phyloP scores from a whole-genome alignment of 2,329 filamentous ascomycete species.

The Acrodontium crateriforme region DNA sequence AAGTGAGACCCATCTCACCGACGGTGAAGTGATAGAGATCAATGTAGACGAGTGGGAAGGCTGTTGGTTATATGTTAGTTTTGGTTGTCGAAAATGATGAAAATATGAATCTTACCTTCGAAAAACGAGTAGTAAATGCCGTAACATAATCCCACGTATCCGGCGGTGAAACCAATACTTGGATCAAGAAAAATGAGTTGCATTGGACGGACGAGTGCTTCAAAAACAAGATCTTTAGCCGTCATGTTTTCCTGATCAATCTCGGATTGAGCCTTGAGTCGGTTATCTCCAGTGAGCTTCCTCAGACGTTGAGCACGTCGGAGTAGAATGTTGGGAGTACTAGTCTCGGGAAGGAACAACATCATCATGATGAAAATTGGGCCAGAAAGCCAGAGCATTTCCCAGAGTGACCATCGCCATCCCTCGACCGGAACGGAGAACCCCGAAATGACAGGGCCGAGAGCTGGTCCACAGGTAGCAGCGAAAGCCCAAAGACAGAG shows the following conservation, averaged over 20 bases:
- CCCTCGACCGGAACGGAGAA: slow-evolving; percentile 43
- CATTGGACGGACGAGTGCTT: slow-evolving; percentile 38
- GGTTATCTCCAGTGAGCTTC: slow-evolving; percentile 41
- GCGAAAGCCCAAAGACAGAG: slow-evolving; percentile 32
- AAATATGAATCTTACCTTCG: too few relatives aligned
- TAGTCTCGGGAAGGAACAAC: slow-evolving; percentile 48
- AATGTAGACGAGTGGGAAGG: slow-evolving; percentile 29
- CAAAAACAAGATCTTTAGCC: slow-evolving; percentile 32
- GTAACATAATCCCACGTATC: slow-evolving; percentile 22
- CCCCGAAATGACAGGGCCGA: slow-evolving; percentile 48
- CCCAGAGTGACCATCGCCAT: slow-evolving; percentile 54
- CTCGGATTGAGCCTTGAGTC: slow-evolving; percentile 48
- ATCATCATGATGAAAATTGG: slow-evolving; percentile 47
- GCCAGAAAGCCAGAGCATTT: slow-evolving; percentile 47
- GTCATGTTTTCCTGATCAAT: slow-evolving; percentile 46
- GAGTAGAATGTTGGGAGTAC: slow-evolving; percentile 44
- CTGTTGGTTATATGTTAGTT: too few relatives aligned
- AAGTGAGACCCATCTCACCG: slow-evolving; percentile 21
- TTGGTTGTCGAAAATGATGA: too few relatives aligned
- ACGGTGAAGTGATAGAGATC: slow-evolving; percentile 27
- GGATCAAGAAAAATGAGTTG: slow-evolving; percentile 22
- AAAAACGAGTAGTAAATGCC: slow-evolving; percentile 24
- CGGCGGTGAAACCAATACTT: slow-evolving; percentile 18
- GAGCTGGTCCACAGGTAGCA: slow-evolving; percentile 34
- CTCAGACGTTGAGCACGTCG: slow-evolving; percentile 48